A percentile compares a stretch with the other conserved stretches of the same genome.
Evolutionary conservation across 83 land plant genomes (phyloP).

Genomic region (Picea mariana): DNA sequence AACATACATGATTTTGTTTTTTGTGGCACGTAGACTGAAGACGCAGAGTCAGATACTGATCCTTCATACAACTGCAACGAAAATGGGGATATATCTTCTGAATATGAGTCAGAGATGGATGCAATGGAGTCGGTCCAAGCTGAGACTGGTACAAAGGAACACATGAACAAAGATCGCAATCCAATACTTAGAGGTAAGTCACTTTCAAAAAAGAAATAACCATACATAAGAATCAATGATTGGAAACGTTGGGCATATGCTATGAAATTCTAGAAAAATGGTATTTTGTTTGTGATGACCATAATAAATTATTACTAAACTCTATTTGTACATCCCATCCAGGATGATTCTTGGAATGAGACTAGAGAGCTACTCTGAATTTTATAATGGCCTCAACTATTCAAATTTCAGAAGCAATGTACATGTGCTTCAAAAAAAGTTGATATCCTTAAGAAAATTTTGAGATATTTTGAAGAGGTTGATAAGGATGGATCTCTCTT

Average conservation of each 20-base stretch:
- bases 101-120: background rate
- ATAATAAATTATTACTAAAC: background rate
- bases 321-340: background rate
- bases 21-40: background rate
- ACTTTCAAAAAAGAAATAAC: background rate
- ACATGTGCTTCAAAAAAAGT: background rate
- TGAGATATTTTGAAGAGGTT: background rate
- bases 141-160: background rate
- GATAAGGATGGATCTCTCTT: background rate
- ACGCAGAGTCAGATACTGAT: background rate
- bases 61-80: background rate
- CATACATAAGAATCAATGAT: background rate
- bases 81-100: background rate
- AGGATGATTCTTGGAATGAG: background rate
- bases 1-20: background rate
- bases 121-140: background rate
- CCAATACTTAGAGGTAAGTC: conserved; percentile 1
- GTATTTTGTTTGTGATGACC: background rate
- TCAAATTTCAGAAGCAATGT: background rate
- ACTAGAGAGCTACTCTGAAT: background rate
- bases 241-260: background rate
- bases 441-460: background rate
- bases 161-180: background rate
- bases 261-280: background rate
- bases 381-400: background rate